A percentile compares a stretch with the other conserved stretches of the same genome.
These are phyloP conservation scores for Geum urbanum DNA, from an alignment of 306 rosid species.

Conservation along the genomic window DNA sequence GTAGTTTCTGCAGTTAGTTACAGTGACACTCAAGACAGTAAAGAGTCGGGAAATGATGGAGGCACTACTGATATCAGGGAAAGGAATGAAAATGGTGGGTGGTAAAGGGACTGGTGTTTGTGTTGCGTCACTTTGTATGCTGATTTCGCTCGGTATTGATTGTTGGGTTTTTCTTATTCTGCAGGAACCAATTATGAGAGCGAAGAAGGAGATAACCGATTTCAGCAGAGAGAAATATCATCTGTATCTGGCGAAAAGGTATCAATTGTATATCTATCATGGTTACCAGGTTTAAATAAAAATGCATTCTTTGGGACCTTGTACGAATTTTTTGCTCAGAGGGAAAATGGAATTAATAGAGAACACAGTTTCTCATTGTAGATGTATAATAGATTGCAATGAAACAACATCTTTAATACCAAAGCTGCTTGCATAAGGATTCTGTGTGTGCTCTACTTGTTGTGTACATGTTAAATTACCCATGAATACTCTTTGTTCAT, in stretches of 20 bases:
- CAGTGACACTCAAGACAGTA: constrained; percentile 28
- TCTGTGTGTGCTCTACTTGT: neutral
- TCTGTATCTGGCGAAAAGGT: constrained; percentile 52
- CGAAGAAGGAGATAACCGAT: constrained; percentile 31
- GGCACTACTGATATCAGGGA: constrained; percentile 27
- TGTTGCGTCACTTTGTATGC: constrained; percentile 7
- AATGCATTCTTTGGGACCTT: neutral
- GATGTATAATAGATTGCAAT: neutral
- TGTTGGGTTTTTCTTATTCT: constrained; percentile 15
- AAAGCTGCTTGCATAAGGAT: neutral
- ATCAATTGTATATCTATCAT: neutral
- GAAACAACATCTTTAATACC: neutral
- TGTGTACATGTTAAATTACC: neutral
- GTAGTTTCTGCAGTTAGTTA: constrained; percentile 24
- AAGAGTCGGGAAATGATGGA: constrained; percentile 37
- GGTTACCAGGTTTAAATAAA: neutral
- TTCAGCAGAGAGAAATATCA: constrained; percentile 34
- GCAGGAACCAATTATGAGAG: constrained; percentile 44
- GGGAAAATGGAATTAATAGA: neutral
- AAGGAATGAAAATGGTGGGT: constrained; percentile 54
- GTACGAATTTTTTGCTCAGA: neutral
- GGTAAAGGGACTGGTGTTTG: constrained; percentile 1
- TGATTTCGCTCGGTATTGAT: constrained; percentile 23
- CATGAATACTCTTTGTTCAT: neutral
- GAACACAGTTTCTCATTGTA: neutral